Conservation (phyloP, 306 rosid genomes). For the Comarum palustre region DNA sequence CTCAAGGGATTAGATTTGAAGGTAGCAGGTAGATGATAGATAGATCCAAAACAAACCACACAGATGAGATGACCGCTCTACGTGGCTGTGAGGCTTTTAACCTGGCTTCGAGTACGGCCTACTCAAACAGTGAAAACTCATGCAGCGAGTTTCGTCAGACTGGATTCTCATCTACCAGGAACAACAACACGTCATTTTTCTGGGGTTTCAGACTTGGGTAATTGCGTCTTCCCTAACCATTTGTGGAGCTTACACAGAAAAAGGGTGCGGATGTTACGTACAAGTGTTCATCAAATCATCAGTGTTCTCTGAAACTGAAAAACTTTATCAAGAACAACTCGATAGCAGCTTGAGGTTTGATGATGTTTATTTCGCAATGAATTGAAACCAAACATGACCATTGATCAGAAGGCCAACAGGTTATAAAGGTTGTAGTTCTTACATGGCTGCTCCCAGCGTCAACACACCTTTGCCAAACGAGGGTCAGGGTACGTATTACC, state of each 20-base stretch:
- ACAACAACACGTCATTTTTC: not conserved
- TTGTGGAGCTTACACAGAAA: not conserved
- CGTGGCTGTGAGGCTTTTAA: not conserved
- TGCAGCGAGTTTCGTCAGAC: not conserved
- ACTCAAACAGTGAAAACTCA: not conserved
- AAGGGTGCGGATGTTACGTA: not conserved
- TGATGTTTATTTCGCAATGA: not conserved
- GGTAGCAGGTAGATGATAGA: not conserved
- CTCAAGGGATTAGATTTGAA: not conserved
- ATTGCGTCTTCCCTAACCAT: not conserved
- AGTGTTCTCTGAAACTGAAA: not conserved
- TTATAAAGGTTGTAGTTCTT: not conserved
- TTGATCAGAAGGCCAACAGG: not conserved
- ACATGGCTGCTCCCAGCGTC: not conserved
- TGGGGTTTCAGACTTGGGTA: conserved; percentile 2
- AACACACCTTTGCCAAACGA: no score
- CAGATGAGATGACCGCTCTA: not conserved
- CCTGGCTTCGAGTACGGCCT: not conserved
- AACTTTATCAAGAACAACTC: not conserved
- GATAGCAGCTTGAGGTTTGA: not conserved
- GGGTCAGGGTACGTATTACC: not conserved
- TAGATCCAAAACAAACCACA: not conserved
- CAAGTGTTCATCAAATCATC: not conserved
- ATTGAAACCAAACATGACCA: not conserved
- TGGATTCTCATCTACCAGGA: conserved; percentile 4